A percentile compares a stretch with the other conserved stretches of the same genome.
Conservation (phyloP, 352 stramenopile species). For the Pythium rhizo-oryzae region DNA sequence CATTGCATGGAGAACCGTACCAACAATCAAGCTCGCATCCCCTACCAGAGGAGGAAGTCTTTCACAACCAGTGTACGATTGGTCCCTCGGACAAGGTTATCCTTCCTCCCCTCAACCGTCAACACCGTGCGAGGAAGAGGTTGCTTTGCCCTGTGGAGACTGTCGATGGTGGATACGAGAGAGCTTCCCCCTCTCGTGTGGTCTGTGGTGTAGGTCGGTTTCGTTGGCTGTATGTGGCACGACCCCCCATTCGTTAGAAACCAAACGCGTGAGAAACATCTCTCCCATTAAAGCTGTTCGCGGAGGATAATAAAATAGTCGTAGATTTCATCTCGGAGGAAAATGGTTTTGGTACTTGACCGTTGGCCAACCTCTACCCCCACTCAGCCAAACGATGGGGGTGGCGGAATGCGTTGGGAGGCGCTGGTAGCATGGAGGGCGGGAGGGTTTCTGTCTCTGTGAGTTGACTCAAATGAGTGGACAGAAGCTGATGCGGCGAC, state of each 20-base stretch:
- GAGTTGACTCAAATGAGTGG: constrained; percentile 11
- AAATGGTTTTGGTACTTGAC: neutral
- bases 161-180: neutral
- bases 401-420: constrained; percentile 49
- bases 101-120: neutral
- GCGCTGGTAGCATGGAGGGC: constrained; percentile 75
- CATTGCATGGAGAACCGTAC: neutral
- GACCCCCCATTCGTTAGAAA: constrained; percentile 17
- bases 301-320: constrained; percentile 39
- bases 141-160: neutral
- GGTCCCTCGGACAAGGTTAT: neutral
- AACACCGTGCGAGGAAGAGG: neutral
- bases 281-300: constrained; percentile 21
- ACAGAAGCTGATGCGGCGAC: neutral
- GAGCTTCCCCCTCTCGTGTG: neutral
- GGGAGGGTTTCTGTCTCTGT: constrained; percentile 39
- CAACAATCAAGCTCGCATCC: neutral
- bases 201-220: neutral
- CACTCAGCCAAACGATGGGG: constrained; percentile 48
- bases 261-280: constrained; percentile 17
- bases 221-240: constrained; percentile 12
- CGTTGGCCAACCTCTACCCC: constrained; percentile 39
- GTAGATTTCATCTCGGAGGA: constrained; percentile 26
- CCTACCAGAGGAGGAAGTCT: neutral
- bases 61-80: constrained; percentile 1